Evolutionary conservation across 257 asterid species (phyloP).

Genomic region (Solanum dulcamara): DNA sequence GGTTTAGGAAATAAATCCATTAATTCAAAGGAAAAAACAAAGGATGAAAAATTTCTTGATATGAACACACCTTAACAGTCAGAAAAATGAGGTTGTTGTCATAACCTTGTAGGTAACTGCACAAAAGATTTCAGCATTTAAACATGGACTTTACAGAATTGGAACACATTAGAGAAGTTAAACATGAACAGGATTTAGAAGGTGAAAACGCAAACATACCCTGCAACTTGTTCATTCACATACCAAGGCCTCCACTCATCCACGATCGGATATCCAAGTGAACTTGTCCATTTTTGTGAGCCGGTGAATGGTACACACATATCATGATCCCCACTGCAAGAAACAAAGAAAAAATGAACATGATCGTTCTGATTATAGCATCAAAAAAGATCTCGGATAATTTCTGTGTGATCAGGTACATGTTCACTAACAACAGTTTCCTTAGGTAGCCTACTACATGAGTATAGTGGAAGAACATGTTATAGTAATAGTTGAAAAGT

Average conservation of each 20-base stretch:
- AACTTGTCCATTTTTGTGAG: slow-evolving; percentile 78
- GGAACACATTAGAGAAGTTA: not conserved
- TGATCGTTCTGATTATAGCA: not conserved
- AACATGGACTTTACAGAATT: not conserved
- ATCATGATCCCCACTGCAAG: slow-evolving; percentile 89
- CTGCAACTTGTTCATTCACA: slow-evolving; percentile 64
- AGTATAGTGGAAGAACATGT: not conserved
- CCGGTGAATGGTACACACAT: slow-evolving; percentile 95
- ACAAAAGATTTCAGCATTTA: not conserved
- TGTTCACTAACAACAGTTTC: not conserved
- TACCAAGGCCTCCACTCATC: slow-evolving; percentile 89
- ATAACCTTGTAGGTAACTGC: slow-evolving; percentile 71
- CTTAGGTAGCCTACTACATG: not conserved
- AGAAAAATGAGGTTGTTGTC: slow-evolving; percentile 71
- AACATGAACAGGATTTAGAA: not conserved
- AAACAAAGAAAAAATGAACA: not conserved
- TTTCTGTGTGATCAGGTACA: not conserved
- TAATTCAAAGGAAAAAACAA: not conserved
- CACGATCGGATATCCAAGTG: slow-evolving; percentile 58
- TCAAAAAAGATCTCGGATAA: not conserved
- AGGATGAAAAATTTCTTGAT: not conserved
- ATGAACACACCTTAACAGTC: slow-evolving; percentile 58
- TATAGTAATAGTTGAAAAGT: not conserved
- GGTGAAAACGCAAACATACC: slow-evolving; percentile 32
- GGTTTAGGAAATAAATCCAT: not conserved